These are phyloP conservation scores for Tephrocybe sp. DNA, from an alignment of 768 basidiomycete species.

Conservation along the genomic window DNA sequence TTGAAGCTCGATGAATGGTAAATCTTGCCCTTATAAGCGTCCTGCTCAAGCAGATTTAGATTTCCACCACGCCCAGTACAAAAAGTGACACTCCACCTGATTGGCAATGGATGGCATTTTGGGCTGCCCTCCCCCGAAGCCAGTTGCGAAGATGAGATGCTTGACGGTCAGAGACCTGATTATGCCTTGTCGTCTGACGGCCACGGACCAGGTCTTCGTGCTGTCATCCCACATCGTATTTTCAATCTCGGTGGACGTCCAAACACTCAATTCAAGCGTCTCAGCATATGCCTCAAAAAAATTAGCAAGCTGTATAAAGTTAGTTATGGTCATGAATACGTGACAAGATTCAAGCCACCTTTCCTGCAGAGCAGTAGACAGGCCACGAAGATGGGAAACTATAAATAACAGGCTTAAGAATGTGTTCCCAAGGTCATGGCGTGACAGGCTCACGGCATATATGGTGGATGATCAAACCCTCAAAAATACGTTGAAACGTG, in stretches of 20 bases:
- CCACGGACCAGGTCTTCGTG: conserved; percentile 45
- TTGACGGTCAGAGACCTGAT: conserved; percentile 38
- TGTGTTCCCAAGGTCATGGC: not conserved
- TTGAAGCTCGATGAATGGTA: conserved; percentile 55
- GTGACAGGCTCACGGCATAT: conserved; percentile 40
- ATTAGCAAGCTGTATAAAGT: conserved; percentile 48
- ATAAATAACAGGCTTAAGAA: not conserved
- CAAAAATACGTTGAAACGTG: not conserved
- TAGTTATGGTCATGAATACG: not conserved
- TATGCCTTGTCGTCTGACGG: conserved; percentile 34
- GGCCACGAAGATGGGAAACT: conserved; percentile 65
- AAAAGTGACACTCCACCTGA: conserved; percentile 26
- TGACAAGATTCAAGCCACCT: conserved; percentile 28
- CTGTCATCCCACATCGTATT: conserved; percentile 35
- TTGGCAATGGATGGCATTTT: conserved; percentile 46
- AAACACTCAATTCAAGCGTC: conserved; percentile 60
- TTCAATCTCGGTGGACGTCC: conserved; percentile 52
- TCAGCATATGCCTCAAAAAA: conserved; percentile 67
- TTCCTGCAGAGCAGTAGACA: conserved; percentile 45
- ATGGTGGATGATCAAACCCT: conserved; percentile 59
- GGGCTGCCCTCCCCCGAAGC: conserved; percentile 46
- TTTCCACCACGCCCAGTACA: not conserved
- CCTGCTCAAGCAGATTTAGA: conserved; percentile 19
- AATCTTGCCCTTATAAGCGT: conserved; percentile 47
- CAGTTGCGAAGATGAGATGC: conserved; percentile 60